Evolutionary conservation across 2,329 filamentous ascomycete genomes (phyloP).

Genomic region (Sphaerulina populicola): DNA sequence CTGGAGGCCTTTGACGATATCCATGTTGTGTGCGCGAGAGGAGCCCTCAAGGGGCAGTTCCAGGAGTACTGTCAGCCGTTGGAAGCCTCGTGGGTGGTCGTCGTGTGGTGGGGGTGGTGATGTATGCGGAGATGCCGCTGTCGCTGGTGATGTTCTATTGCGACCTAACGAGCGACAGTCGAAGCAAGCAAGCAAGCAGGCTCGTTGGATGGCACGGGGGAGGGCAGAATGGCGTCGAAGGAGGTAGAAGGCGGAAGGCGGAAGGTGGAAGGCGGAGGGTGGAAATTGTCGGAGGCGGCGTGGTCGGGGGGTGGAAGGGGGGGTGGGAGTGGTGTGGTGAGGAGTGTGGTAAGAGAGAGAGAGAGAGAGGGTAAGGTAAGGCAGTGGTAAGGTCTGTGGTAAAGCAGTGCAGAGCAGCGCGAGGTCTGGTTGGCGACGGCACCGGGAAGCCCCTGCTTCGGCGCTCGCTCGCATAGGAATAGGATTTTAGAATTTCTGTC

Average conservation of each 20-base stretch:
- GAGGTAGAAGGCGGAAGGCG: background rate
- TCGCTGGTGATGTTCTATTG: background rate
- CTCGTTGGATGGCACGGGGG: background rate
- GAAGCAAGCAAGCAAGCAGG: background rate
- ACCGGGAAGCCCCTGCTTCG: too few relatives aligned
- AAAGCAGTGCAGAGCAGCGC: too few relatives aligned
- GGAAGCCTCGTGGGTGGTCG: background rate
- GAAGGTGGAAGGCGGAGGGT: background rate
- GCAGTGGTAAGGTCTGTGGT: too few relatives aligned
- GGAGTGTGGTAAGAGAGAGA: too few relatives aligned
- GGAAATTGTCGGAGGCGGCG: too few relatives aligned
- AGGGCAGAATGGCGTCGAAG: background rate
- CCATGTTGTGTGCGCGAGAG: slow-evolving; percentile 36
- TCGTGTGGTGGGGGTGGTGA: background rate
- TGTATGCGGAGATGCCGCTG: slow-evolving; percentile 1
- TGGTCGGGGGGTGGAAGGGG: too few relatives aligned
- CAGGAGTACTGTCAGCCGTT: slow-evolving; percentile 16
- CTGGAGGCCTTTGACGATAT: slow-evolving; percentile 37
- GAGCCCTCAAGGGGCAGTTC: slow-evolving; percentile 18
- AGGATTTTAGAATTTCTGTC: too few relatives aligned
- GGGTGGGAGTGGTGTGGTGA: too few relatives aligned
- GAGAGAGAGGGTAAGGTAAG: too few relatives aligned
- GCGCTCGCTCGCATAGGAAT: too few relatives aligned
- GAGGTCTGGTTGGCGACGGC: too few relatives aligned
- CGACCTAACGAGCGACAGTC: background rate